These are phyloP conservation scores for Antrodiella citrinella DNA, from an alignment of 768 basidiomycete species.

Conservation along the genomic window DNA sequence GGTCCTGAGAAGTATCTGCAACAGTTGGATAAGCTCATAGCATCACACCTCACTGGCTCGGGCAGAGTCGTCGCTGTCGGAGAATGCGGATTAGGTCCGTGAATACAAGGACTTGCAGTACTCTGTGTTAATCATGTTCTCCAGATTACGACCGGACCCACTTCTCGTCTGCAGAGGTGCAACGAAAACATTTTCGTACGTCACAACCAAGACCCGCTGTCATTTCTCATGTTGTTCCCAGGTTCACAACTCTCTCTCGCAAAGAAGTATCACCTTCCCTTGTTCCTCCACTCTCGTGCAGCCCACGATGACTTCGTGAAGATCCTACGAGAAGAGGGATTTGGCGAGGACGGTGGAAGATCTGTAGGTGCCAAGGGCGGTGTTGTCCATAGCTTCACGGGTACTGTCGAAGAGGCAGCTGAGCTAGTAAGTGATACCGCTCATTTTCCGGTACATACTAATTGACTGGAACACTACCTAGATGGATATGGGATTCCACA, in stretches of 20 bases:
- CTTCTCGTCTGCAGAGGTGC: slow-evolving; percentile 51
- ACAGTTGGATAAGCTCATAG: slow-evolving; percentile 49
- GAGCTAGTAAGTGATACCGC: slow-evolving; percentile 46
- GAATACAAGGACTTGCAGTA: neutral
- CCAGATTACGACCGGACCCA: slow-evolving; percentile 73
- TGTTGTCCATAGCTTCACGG: slow-evolving; percentile 82
- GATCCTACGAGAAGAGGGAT: slow-evolving; percentile 60
- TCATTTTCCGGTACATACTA: neutral
- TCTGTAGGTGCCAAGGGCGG: slow-evolving; percentile 56
- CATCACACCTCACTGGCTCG: slow-evolving; percentile 36
- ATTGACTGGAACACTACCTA: slow-evolving; percentile 19
- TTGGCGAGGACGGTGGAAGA: slow-evolving; percentile 46
- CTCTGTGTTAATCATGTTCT: slow-evolving; percentile 1
- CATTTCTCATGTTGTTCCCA: neutral
- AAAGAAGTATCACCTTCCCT: slow-evolving; percentile 62
- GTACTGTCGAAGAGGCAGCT: slow-evolving; percentile 47
- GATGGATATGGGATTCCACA: slow-evolving; percentile 68
- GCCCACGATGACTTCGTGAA: slow-evolving; percentile 62
- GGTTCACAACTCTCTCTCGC: slow-evolving; percentile 52
- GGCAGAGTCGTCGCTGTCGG: slow-evolving; percentile 67
- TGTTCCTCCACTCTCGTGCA: slow-evolving; percentile 79
- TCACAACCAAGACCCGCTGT: slow-evolving; percentile 1
- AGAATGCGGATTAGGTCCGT: slow-evolving; percentile 70
- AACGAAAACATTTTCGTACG: slow-evolving; percentile 58
- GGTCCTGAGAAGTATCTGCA: slow-evolving; percentile 56